These are phyloP conservation scores for Xerocomellus amylosporus DNA, from an alignment of 768 basidiomycete species.

Conservation along the genomic window DNA sequence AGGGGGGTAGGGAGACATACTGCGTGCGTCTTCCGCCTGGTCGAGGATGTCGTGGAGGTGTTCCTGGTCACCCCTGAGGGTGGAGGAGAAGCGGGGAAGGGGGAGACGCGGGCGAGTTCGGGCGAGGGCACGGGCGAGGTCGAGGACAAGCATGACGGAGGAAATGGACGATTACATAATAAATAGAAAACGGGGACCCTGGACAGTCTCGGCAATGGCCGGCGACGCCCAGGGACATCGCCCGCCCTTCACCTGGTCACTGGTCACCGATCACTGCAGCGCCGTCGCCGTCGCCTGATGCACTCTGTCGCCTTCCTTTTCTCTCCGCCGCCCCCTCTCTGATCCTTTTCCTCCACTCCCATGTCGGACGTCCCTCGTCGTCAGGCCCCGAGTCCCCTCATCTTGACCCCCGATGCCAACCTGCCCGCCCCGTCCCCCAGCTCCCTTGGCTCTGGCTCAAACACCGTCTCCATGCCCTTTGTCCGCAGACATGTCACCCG, in stretches of 20 bases:
- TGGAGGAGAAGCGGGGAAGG: constrained; percentile 9
- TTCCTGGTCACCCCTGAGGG: constrained; percentile 25
- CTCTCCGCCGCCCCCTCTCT: constrained; percentile 11
- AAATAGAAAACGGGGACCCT: constrained; percentile 8
- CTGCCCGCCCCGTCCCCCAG: constrained; percentile 14
- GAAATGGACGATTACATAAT: constrained; percentile 11
- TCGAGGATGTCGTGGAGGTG: constrained; percentile 23
- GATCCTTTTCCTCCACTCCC: constrained; percentile 3
- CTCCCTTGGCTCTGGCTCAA: constrained; percentile 51
- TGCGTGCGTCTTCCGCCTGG: constrained; percentile 22
- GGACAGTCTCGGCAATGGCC: constrained; percentile 14
- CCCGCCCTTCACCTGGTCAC: constrained; percentile 18
- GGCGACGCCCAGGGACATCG: neutral
- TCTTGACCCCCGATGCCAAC: constrained; percentile 64
- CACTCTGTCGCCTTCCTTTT: constrained; percentile 6
- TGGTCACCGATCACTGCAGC: constrained; percentile 11
- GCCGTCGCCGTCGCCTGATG: constrained; percentile 21
- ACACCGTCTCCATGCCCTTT: constrained; percentile 89
- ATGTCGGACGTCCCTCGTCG: constrained; percentile 44
- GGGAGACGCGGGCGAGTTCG: constrained; percentile 3
- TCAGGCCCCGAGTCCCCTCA: constrained; percentile 69
- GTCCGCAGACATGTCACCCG: constrained; percentile 91
- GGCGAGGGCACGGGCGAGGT: constrained; percentile 12
- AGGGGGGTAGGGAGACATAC: neutral
- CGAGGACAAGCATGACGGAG: constrained; percentile 10